Base-by-base conservation (phyloP, 1,284 basidiomycete genomes). In the Rhodotorula mucilaginosa region DNA sequence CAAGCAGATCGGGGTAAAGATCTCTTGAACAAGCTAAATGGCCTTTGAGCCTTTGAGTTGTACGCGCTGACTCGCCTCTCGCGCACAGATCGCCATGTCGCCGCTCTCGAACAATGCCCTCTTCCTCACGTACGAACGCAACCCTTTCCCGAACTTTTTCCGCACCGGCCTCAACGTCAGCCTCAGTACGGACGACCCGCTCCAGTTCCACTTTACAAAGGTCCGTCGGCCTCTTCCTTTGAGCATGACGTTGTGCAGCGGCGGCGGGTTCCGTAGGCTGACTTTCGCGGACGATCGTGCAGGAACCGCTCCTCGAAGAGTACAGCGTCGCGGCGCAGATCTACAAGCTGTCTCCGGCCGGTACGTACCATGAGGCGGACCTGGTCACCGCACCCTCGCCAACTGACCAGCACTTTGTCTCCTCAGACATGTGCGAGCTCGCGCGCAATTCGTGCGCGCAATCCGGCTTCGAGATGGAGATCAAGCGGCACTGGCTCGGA, bases 381-480 rank as follows among this genome's bases (percentile, higher is more conserved):
- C 26, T 26, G 26, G 26, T 26, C 26, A 26, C 26, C 26, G 26
- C 26, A 26, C 26, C 26, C 26, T 26, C 26, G 26, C 26, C 26
- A 26, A 26, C 26, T 26, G 26, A 26, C n/a, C n/a, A 3, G 12
- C 48, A 7, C 3, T 4, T 34, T 29, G 12, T 4, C 8, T 16
- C 54, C 10, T 10, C 73, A 76, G 85, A 86, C 76, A 87, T 87
- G 86, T 87, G 86, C 60, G 96, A 99, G 83, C 86, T 99, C 39
- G 96, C 97, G 26, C 88, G 96, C 60, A 99, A 98, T 83, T 95
- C 92, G 3, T 96, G 98, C 49, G 85, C 93, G 65, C 97, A 99
- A 81, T 94, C 91, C 75, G 97, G 97, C 2, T 99, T 98, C 82
- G 97, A 99, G 83, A 98, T 98, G 93, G 91, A 97, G 81, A 83